phyloP scores from a whole-genome alignment of 495 filamentous ascomycete genomes.

The Melanomma pulvis-pyrius region DNA sequence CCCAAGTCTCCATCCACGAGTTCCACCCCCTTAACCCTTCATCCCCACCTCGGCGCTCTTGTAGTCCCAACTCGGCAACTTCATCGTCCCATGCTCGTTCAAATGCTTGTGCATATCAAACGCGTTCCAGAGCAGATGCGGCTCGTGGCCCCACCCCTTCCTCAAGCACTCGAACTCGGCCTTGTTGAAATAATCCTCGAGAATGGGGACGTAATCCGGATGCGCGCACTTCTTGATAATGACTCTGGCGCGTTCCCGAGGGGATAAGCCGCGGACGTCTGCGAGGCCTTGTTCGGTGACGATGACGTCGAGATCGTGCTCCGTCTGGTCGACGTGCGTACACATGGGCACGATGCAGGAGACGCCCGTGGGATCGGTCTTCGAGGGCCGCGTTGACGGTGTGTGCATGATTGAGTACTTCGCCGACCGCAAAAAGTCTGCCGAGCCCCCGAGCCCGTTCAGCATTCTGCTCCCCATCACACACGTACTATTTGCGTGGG shows the following conservation, averaged over 20 bases:
- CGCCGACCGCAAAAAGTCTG: constrained; percentile 80
- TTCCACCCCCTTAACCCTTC: not conserved
- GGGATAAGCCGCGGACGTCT: constrained; percentile 80
- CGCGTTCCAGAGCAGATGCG: constrained; percentile 77
- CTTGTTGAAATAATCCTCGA: constrained; percentile 81
- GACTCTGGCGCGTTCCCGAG: constrained; percentile 78
- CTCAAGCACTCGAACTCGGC: constrained; percentile 84
- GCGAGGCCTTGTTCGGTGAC: constrained; percentile 88
- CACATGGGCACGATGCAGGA: constrained; percentile 91
- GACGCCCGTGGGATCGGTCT: constrained; percentile 81
- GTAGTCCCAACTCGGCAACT: constrained; percentile 60
- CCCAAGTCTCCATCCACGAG: too few species aligned
- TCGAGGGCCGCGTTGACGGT: constrained; percentile 74
- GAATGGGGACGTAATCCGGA: constrained; percentile 80
- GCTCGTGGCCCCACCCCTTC: constrained; percentile 90
- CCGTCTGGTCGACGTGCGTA: constrained; percentile 91
- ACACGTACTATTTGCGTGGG: constrained; percentile 88
- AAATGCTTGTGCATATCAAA: constrained; percentile 91
- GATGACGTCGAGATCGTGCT: constrained; percentile 85
- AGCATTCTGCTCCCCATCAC: constrained; percentile 92
- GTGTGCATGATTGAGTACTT: constrained; percentile 97
- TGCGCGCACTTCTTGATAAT: constrained; percentile 91
- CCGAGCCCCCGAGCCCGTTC: constrained; percentile 85
- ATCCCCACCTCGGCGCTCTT: constrained; percentile 16
- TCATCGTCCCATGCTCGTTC: constrained; percentile 82